phyloP scores from a whole-genome alignment of 192 early-diverging fungal genomes.

The Mortierella antarctica region DNA sequence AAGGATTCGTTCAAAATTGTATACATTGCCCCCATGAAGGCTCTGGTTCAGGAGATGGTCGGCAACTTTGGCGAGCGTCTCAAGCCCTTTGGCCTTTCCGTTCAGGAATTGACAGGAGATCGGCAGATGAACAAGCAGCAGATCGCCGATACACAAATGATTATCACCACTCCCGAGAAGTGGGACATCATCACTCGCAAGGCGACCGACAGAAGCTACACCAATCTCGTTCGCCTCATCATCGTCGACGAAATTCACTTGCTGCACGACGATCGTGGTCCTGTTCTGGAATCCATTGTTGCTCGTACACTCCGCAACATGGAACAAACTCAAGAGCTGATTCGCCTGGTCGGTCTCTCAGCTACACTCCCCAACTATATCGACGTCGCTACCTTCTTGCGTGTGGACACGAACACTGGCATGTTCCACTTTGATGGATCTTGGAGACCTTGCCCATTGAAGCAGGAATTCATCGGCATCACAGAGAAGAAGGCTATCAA shows the following conservation, averaged over 20 bases:
- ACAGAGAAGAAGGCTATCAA: conserved; percentile 97
- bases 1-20: conserved; percentile 95
- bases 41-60: conserved; percentile 98
- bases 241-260: conserved; percentile 99
- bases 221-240: conserved; percentile 86
- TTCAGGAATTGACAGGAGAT: conserved; percentile 98
- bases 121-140: conserved; percentile 96
- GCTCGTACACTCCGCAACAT: conserved; percentile 86
- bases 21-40: conserved; percentile 99
- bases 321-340: conserved; percentile 89
- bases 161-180: conserved; percentile 98
- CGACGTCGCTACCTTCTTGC: conserved; percentile 95
- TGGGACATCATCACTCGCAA: conserved; percentile 99
- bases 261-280: conserved; percentile 96
- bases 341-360: conserved; percentile 91
- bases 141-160: conserved; percentile 95
- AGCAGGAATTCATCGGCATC: conserved; percentile 96
- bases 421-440: conserved; percentile 95
- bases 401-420: conserved; percentile 81
- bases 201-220: conserved; percentile 92
- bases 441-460: conserved; percentile 94
- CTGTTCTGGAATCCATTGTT: conserved; percentile 94
- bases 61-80: conserved; percentile 86
- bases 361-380: conserved; percentile 97
- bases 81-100: conserved; percentile 81